Base-by-base conservation (phyloP, 1,284 basidiomycete genomes). In the Leccinum pachyderme region DNA sequence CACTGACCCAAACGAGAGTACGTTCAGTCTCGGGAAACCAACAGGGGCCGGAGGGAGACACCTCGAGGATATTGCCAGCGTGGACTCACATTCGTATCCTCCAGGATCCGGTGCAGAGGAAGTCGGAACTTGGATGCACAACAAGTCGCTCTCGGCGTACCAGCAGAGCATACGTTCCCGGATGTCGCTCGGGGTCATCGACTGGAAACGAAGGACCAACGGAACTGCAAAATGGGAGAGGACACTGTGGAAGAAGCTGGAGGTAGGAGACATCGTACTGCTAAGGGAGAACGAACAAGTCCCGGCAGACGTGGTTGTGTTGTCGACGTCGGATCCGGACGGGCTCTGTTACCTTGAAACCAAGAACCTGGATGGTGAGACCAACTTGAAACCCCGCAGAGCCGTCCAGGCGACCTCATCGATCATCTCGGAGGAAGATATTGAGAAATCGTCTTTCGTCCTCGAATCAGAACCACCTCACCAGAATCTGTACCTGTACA, bases 231-330 rank as follows among this genome's bases (percentile, higher is more conserved):
- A 82, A 28, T 98, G 95, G 95, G 95, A 98, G 69, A 80, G 95
- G 55, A 98, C 96, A 3, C 76, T 98, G 1, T 99, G 96, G 96
- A 98, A 98, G 79, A 98, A 98, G 77, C 80, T 99, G 48, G 94
- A 97, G 71, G 95, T 98, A 5, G 96, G 96, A n/a, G 96, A 28
- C 25, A 75, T 98, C 25, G 91, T 99, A 25, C 75, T 98, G 2
- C 77, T 98, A 27, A 80, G 89, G 53, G 93, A 98, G 66, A 91
- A 98, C 70, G 96, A 98, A 57, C 94, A 97, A 73, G 88, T 98
- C 7, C 95, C 96, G 0, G 96, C 96, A 7, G 95, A 99, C 67
- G 87, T 98, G 56, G 81, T 96, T 55, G 89, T 98, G 0, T 81
- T 98, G 15, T 88, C 88, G 22, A 91, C 93, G 0, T 93, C 91